Evolutionary conservation across 2,329 filamentous ascomycete genomes (phyloP), one percentile per base, ranked within the genome.

Genomic region (Sporothrix sp.): DNA sequence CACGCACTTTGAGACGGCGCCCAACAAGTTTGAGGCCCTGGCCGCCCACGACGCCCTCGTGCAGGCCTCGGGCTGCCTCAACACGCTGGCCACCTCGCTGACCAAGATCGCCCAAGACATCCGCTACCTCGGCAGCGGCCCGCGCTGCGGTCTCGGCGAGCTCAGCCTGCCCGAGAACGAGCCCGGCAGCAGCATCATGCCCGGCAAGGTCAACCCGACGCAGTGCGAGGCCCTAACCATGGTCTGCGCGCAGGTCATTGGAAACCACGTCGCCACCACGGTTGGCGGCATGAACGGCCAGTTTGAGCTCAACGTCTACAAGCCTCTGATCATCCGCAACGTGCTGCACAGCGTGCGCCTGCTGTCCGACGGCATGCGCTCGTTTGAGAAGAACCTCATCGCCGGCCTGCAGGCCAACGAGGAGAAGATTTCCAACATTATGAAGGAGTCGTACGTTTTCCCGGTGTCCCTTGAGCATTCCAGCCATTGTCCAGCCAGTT

Each of bases 61-160:
- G 53, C 90, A 97, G 73, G 91, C 91, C 47, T 88, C 87, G 58
- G 93, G 93, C 55, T 83, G 86, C 58, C 81, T 98, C 63, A 97
- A 97, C 77, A 96, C 90, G 25, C 79, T 97, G 54, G 90, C 93
- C 42, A 74, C 76, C 54, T 95, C 90, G 48, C 83, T 98, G 49
- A 94, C 87, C 80, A 97, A 98, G 79, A 95, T 98, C 62, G 93
- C 91, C 10, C 90, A 98, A 73, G 93, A 97, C 67, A 88, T 98
- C 65, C 85, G 93, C 63, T 97, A 95, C 74, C 86, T 97, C 48
- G 93, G 93, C 61, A 95, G 87, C 59, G 93, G 93, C 14, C 93
- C 93, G 51, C 88, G 93, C 54, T 97, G 93, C 70, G 93, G 93
- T 63, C 84, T 97, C 20, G 91, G 90, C 58, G 93, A 98, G 74